phyloP scores from a whole-genome alignment of 345 rosid genomes.

The Eucalyptus grandis region DNA sequence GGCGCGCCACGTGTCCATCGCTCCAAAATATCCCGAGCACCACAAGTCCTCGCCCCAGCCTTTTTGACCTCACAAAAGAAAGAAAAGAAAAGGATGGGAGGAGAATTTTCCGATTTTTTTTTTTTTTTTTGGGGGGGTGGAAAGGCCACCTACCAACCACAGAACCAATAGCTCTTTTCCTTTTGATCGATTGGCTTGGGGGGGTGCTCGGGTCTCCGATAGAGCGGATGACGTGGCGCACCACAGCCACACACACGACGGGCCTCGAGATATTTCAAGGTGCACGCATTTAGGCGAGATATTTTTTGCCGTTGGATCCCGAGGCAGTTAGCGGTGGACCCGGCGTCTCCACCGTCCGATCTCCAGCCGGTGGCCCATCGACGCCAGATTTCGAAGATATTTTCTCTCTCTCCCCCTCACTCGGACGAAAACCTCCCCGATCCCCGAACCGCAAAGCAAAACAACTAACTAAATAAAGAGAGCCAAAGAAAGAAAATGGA shows the following conservation, averaged over 20 bases:
- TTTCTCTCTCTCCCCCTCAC: background rate
- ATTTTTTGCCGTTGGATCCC: background rate
- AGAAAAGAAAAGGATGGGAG: background rate
- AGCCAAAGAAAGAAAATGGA: background rate
- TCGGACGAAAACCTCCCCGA: background rate
- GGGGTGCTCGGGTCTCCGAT: background rate
- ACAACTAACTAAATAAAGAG: background rate
- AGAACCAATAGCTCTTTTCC: background rate
- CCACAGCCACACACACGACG: slow-evolving; percentile 19
- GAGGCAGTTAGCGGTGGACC: background rate
- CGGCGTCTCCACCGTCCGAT: slow-evolving; percentile 15
- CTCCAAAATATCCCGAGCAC: background rate
- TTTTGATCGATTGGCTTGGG: background rate
- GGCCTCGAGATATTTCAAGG: slow-evolving; percentile 27
- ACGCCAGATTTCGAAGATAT: slow-evolving; percentile 19
- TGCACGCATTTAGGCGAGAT: background rate
- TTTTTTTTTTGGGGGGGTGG: background rate
- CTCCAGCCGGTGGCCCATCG: background rate
- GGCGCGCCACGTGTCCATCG: background rate
- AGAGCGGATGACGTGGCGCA: slow-evolving; percentile 33
- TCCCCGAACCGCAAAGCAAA: background rate
- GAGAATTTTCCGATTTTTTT: background rate
- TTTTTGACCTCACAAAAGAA: background rate
- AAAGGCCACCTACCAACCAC: background rate
- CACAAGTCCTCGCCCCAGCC: background rate